Base-by-base conservation (phyloP, 345 rosid species). In the Linum trigynum region DNA sequence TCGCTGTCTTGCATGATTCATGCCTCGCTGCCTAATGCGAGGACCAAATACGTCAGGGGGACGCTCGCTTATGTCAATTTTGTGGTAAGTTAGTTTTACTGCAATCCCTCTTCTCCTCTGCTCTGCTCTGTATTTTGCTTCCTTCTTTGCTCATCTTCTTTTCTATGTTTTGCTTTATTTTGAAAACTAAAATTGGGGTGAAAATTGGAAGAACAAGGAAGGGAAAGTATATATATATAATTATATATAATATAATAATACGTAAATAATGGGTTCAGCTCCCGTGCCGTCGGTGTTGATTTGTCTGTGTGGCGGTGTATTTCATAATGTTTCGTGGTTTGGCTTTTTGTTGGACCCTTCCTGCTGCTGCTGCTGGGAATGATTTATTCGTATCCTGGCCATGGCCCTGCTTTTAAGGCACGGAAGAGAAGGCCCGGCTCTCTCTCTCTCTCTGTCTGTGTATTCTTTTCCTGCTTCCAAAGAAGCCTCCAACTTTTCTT, bases 1-100 rank as follows among this genome's bases (percentile, higher is more conserved):
- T 92, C 98, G 65, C 53, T 92, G 71, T 78, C 78, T 5, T 92
- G 98, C 78, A 86, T 92, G 98, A 78, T 92, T 59, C 96, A 90
- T 70, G 84, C 96, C 80, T 86, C 98, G 82, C 86, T 88, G 78
- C 96, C 98, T 10, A 61, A 64, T 3, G 71, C 86, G 77, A 86
- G 83, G 76, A 68, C 84, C 72, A 72, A 73, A 45, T 81, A 79
- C 64, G 71, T 59, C 36, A 77, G 81, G 57, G 79, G 74, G 67
- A 78, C 95, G 10, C 68, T 92, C 67, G 78, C 90, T 41, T 71
- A 85, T 58, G 80, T 88, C 62, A 73, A 76, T 76, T 92, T 92
- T 69, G 70, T 81, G 90, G 98, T 92, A 6, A 71, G 71, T 76
- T 48, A 55, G 32, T 23, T 23, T 23, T 23, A 23, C 32, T 23